Evolutionary conservation across 148 eudicot species (phyloP).

Genomic region (Amaranthus cruentus): DNA sequence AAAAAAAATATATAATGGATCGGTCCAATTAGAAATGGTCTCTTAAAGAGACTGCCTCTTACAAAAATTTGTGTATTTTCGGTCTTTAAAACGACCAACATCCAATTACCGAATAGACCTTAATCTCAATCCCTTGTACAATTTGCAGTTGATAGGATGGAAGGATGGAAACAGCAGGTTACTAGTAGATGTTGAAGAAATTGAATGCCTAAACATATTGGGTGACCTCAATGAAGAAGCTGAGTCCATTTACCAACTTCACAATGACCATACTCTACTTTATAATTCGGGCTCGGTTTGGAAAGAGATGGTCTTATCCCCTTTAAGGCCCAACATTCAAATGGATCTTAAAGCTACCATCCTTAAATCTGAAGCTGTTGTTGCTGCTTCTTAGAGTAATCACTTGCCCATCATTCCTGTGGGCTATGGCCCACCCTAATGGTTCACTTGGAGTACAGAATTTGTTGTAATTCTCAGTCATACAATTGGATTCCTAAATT

Average conservation of each 20-base stretch:
- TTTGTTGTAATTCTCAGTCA: too few species aligned
- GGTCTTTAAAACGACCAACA: too few species aligned
- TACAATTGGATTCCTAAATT: too few species aligned
- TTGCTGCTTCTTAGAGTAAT: neutral
- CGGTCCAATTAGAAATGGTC: too few species aligned
- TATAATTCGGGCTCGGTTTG: slow-evolving; percentile 50
- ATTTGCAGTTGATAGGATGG: slow-evolving; percentile 81
- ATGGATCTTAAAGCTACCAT: slow-evolving; percentile 44
- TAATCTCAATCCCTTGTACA: too few species aligned
- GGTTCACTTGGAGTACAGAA: too few species aligned
- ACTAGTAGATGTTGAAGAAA: slow-evolving; percentile 62
- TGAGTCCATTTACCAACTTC: slow-evolving; percentile 65
- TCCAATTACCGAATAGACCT: too few species aligned
- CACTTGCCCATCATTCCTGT: too few species aligned
- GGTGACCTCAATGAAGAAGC: slow-evolving; percentile 66
- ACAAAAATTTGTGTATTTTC: too few species aligned
- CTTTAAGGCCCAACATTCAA: slow-evolving; percentile 46
- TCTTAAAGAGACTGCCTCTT: too few species aligned
- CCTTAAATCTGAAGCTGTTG: slow-evolving; percentile 32
- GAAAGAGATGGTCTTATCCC: slow-evolving; percentile 52
- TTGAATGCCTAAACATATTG: slow-evolving; percentile 38
- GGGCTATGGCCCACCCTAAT: too few species aligned
- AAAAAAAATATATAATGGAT: too few species aligned
- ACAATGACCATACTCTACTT: slow-evolving; percentile 24
- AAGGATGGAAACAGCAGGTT: slow-evolving; percentile 64